Percentiles rank a stretch among this genome's conserved stretches.
Evolutionary conservation across 2,329 filamentous ascomycete species (phyloP).

Genomic region (Grosmannia penicillata): DNA sequence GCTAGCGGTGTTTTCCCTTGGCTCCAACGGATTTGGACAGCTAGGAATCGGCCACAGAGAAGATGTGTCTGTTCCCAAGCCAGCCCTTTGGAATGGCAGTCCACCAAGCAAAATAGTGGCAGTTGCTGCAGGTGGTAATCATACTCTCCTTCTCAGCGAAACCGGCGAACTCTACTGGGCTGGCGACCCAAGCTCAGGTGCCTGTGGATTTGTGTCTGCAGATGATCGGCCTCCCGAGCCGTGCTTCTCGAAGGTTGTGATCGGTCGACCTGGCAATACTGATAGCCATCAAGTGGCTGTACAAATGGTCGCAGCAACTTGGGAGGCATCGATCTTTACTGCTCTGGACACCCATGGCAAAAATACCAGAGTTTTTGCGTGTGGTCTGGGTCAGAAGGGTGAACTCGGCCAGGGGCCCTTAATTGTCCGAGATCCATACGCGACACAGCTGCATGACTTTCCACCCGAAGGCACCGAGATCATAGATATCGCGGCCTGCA

Average conservation of each 20-base stretch:
- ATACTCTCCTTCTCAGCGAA: conserved; percentile 58
- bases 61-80: conserved; percentile 53
- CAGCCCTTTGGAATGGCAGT: conserved; percentile 38
- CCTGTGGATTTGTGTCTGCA: conserved; percentile 31
- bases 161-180: conserved; percentile 47
- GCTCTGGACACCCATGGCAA: conserved; percentile 26
- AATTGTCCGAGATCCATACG: conserved; percentile 31
- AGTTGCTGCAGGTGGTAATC: conserved; percentile 62
- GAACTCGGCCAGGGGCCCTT: conserved; percentile 52
- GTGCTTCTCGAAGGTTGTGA: conserved; percentile 20
- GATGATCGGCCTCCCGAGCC: conserved; percentile 12
- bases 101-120: conserved; percentile 20
- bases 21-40: conserved; percentile 66
- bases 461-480: conserved; percentile 46
- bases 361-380: conserved; percentile 39
- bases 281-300: conserved; percentile 13
- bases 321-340: conserved; percentile 58
- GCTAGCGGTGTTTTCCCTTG: conserved; percentile 50
- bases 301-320: conserved; percentile 52
- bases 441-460: conserved; percentile 42
- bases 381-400: conserved; percentile 54
- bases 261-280: conserved; percentile 20
- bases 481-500: conserved; percentile 52
- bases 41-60: conserved; percentile 56
- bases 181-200: conserved; percentile 42